Evolutionary conservation across 495 filamentous ascomycete species (phyloP), one percentile per base, ranked within the genome.

Genomic region (Penicillium argentinense): DNA sequence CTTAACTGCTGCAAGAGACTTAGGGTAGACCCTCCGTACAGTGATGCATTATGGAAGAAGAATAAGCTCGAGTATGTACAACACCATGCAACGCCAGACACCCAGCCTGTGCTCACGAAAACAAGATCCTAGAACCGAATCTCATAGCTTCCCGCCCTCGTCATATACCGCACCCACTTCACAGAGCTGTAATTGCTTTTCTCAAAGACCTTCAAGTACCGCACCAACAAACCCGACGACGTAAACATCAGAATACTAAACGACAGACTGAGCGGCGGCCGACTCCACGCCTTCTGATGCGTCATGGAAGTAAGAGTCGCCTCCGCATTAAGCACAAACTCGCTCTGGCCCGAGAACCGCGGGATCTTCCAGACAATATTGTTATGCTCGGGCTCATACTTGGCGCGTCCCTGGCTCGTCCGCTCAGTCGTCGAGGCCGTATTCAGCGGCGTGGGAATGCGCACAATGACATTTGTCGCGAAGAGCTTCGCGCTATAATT

Each of bases 121-220:
- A n/a, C 39, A 9, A 23, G 9, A 40, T 41, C 12, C 6, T 16
- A 34, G 16, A 28, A 81, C 73, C 78, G 68, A 38, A 81, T 78
- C 56, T 80, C 77, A 52, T 80, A 80, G 58, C 77, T 80, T 30
- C 77, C 77, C 13, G 92, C 95, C 37, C 95, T 79, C 22, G 95
- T 99, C 95, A 99, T 99, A 70, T 99, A 99, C 57, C 95, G 74
- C 54, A 99, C 95, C 95, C 95, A 99, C 63, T 99, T 99, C 8
- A 99, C 95, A 56, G 88, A 95, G 45, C 86, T 91, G 63, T 99
- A 99, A 70, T 97, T 97, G 63, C 78, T 89, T 83, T 99, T 99
- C 78, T 99, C 95, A 73, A 99, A 99, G 19, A 99, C 95, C 74
- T 99, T 99, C 47, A 99, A 71, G 69, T 99, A 99, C 30, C 95